Percentiles rank a stretch among this genome's conserved stretches.
These are phyloP conservation scores for Russula griseocarnosa DNA, from an alignment of 768 basidiomycete species.

Conservation along the genomic window DNA sequence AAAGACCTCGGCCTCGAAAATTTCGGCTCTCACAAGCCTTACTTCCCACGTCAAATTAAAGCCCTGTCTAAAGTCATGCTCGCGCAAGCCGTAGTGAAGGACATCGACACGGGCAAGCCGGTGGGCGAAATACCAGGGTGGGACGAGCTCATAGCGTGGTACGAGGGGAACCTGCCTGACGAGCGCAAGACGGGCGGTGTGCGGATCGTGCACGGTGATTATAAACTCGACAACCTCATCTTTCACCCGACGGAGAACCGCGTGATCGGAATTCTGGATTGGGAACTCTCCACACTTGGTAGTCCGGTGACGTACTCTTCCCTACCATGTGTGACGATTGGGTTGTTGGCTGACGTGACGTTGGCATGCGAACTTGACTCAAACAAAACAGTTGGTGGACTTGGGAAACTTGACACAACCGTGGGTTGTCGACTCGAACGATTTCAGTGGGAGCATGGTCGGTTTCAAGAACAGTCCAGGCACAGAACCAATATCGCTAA, in stretches of 20 bases:
- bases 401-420: conserved; percentile 86
- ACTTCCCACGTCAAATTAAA: conserved; percentile 92
- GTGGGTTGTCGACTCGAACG: conserved; percentile 56
- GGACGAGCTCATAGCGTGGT: conserved; percentile 72
- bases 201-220: conserved; percentile 96
- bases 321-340: too few species aligned
- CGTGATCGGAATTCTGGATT: conserved; percentile 94
- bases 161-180: conserved; percentile 66
- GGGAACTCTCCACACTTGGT: conserved; percentile 95
- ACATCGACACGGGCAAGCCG: conserved; percentile 56
- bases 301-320: conserved; percentile 54
- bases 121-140: conserved; percentile 74
- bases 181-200: conserved; percentile 71
- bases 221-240: conserved; percentile 95
- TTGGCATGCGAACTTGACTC: too few species aligned
- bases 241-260: conserved; percentile 90
- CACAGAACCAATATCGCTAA: conserved; percentile 59
- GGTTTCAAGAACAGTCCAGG: conserved; percentile 56
- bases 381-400: conserved; percentile 64
- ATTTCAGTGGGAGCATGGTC: conserved; percentile 35
- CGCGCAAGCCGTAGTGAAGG: conserved; percentile 67
- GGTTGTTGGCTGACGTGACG: neutral
- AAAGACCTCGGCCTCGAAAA: conserved; percentile 58
- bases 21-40: conserved; percentile 72
- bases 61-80: conserved; percentile 77